phyloP scores from a whole-genome alignment of 768 basidiomycete genomes.

The Termitomyces sp. region DNA sequence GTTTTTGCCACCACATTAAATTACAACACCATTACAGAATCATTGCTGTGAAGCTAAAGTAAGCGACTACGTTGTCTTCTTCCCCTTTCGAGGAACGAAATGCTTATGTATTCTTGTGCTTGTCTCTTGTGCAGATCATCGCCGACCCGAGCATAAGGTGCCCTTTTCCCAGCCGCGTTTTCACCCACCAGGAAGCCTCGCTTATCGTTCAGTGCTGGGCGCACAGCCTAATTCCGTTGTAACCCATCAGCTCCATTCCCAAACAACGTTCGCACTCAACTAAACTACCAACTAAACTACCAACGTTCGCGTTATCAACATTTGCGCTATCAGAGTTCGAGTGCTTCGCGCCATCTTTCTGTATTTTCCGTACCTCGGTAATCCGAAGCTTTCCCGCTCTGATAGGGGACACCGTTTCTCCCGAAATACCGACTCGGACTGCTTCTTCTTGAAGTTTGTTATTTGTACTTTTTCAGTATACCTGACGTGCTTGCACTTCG shows the following conservation, averaged over 20 bases:
- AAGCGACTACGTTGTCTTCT: background rate
- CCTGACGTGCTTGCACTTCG: background rate
- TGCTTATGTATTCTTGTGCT: background rate
- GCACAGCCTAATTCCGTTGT: background rate
- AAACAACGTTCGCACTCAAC: background rate
- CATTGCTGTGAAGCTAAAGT: constrained; percentile 19
- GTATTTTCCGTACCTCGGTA: background rate
- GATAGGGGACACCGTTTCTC: constrained; percentile 4
- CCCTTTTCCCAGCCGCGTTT: background rate
- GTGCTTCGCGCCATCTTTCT: background rate
- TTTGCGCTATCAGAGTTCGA: background rate
- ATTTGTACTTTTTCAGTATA: background rate
- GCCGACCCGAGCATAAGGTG: constrained; percentile 4
- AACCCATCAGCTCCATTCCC: background rate
- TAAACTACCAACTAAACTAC: no score
- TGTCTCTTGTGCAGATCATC: constrained; percentile 4
- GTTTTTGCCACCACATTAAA: background rate
- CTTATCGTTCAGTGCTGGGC: background rate
- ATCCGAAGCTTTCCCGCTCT: background rate
- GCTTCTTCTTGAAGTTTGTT: background rate
- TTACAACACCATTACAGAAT: constrained; percentile 5
- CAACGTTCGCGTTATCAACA: background rate
- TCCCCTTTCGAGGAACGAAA: background rate
- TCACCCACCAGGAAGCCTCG: background rate
- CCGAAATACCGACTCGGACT: constrained; percentile 1